Conservation (phyloP, 2,329 filamentous ascomycete species). For the Neofusicoccum cordaticola region DNA sequence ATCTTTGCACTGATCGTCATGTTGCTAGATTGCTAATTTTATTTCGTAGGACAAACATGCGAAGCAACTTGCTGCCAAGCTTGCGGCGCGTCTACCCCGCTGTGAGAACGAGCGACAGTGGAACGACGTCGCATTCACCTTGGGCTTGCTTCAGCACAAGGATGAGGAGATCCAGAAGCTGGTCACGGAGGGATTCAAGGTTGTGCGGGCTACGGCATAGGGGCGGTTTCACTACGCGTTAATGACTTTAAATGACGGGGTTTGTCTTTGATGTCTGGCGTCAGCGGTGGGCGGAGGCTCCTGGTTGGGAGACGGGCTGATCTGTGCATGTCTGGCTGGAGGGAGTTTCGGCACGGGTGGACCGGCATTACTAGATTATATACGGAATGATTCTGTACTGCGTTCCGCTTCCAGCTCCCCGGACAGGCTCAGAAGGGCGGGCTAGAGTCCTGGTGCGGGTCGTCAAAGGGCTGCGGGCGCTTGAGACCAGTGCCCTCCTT, state of each 20-base stretch:
- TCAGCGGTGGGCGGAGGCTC: background rate
- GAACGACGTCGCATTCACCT: constrained; percentile 93
- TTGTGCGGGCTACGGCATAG: constrained; percentile 36
- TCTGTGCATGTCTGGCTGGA: background rate
- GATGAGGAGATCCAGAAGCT: constrained; percentile 83
- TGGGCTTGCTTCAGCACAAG: constrained; percentile 87
- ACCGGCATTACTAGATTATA: background rate
- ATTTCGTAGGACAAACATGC: constrained; percentile 83
- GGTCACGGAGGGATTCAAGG: constrained; percentile 68
- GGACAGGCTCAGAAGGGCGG: no score
- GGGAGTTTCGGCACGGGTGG: background rate
- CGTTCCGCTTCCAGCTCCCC: no score
- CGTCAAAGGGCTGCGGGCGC: background rate
- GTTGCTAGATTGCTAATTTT: constrained; percentile 20
- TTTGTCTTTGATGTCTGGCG: background rate
- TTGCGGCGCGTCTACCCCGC: constrained; percentile 78
- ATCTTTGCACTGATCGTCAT: background rate
- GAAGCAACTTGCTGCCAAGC: constrained; percentile 86
- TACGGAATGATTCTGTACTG: no score
- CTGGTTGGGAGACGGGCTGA: background rate
- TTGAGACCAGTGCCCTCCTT: constrained; percentile 16
- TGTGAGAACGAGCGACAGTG: constrained; percentile 94
- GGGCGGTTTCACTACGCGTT: background rate
- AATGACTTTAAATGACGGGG: background rate
- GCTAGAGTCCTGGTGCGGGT: no score